phyloP scores from a whole-genome alignment of 768 basidiomycete genomes.

The Mycena albidolilacea region DNA sequence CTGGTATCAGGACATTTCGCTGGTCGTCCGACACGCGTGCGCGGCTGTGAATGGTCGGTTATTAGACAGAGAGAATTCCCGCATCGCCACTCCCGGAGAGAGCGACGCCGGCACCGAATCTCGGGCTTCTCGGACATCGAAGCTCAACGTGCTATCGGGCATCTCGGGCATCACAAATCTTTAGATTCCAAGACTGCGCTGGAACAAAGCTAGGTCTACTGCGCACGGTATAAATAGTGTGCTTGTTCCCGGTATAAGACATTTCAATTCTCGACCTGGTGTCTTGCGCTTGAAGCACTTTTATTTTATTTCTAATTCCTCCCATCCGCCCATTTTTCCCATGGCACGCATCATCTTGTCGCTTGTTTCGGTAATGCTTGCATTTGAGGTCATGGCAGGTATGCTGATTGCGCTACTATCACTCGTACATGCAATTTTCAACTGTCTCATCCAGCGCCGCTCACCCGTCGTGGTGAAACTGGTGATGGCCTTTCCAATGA shows the following conservation, averaged over 20 bases:
- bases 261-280: constrained; percentile 6
- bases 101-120: constrained; percentile 5
- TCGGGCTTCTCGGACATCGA: constrained; percentile 7
- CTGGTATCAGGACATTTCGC: constrained; percentile 3
- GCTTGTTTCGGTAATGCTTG: background rate
- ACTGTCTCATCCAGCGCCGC: background rate
- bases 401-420: constrained; percentile 1
- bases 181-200: background rate
- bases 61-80: background rate
- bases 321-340: constrained; percentile 3
- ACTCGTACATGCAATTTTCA: constrained; percentile 2
- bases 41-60: constrained; percentile 4
- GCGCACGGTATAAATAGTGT: constrained; percentile 1
- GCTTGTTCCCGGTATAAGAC: constrained; percentile 4
- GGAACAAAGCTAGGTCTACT: constrained; percentile 3
- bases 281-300: constrained; percentile 6
- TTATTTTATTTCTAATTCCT: background rate
- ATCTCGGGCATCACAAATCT: background rate
- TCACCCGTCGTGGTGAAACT: constrained; percentile 7
- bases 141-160: background rate
- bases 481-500: constrained; percentile 1
- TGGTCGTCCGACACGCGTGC: background rate
- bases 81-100: constrained; percentile 1
- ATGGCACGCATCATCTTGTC: constrained; percentile 7
- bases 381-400: constrained; percentile 4